These are phyloP conservation scores for Suillus occidentalis DNA, from an alignment of 768 basidiomycete genomes.

Conservation along the genomic window DNA sequence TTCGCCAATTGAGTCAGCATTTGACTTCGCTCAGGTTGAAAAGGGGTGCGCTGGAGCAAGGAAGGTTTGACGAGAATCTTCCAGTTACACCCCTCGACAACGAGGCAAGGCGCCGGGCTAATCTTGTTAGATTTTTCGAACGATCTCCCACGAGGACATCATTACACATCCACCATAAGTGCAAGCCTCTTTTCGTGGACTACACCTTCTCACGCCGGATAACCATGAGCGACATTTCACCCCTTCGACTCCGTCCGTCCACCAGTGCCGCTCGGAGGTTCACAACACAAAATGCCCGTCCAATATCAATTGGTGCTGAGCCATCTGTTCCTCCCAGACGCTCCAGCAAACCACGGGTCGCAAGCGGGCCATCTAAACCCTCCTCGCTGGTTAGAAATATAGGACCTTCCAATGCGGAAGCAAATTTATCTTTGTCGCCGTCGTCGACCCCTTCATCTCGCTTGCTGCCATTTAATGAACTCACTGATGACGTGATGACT, in stretches of 20 bases:
- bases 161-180: constrained; percentile 33
- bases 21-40: constrained; percentile 31
- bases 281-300: constrained; percentile 25
- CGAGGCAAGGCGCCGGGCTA: constrained; percentile 33
- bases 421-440: background rate
- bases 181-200: constrained; percentile 27
- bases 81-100: constrained; percentile 17
- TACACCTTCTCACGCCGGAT: constrained; percentile 34
- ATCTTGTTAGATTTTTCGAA: constrained; percentile 41
- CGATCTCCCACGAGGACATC: constrained; percentile 34
- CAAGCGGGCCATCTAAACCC: constrained; percentile 18
- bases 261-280: constrained; percentile 24
- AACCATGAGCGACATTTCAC: constrained; percentile 35
- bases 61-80: constrained; percentile 16
- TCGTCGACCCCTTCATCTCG: constrained; percentile 22
- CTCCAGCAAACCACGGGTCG: constrained; percentile 23
- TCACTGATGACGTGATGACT: constrained; percentile 22
- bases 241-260: constrained; percentile 35
- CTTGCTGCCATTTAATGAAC: constrained; percentile 19
- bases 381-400: constrained; percentile 15
- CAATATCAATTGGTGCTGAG: constrained; percentile 27
- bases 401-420: background rate
- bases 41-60: constrained; percentile 12
- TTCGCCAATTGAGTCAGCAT: constrained; percentile 36
- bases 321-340: constrained; percentile 31